Conservation (phyloP, 441 rosid species). For the Syzygium syzygioides region DNA sequence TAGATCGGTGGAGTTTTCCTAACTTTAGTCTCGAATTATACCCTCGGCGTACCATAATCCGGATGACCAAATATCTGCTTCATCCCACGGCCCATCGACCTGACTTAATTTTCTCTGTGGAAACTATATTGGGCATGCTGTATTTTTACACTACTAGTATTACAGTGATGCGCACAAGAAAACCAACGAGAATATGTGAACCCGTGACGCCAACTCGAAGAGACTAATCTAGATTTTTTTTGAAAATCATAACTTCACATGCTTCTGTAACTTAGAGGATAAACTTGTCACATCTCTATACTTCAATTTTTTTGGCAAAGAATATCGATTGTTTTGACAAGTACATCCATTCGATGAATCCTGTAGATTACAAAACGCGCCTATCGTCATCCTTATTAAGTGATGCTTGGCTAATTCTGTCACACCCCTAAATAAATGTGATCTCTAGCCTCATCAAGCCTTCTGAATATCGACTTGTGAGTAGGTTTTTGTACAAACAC, state of each 20-base stretch:
- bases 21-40: too few relatives aligned
- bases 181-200: background rate
- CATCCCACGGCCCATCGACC: background rate
- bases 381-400: background rate
- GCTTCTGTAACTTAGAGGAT: background rate
- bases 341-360: background rate
- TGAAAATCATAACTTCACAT: background rate
- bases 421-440: background rate
- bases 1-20: too few relatives aligned
- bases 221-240: background rate
- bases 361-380: background rate
- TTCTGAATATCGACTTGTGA: background rate
- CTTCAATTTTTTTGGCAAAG: background rate
- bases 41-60: background rate
- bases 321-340: background rate
- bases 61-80: too few relatives aligned
- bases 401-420: background rate
- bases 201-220: background rate
- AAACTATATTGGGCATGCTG: background rate
- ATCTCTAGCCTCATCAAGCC: background rate
- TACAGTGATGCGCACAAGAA: background rate
- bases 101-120: background rate
- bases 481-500: background rate
- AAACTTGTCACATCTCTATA: background rate
- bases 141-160: too few relatives aligned